Conservation (phyloP, 768 basidiomycete genomes). For the Megacollybia marginata region DNA sequence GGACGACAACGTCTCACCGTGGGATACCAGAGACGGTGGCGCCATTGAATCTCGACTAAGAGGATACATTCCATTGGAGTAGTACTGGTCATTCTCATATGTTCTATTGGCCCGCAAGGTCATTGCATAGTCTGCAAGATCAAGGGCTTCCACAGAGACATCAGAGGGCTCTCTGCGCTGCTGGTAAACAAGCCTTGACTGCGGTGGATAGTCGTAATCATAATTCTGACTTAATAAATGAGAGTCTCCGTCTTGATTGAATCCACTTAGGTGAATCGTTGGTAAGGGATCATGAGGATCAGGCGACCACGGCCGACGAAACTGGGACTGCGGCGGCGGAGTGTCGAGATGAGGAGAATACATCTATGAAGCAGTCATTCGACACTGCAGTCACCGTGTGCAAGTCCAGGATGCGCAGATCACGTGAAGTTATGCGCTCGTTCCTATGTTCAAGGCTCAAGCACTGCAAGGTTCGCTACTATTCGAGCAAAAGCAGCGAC, state of each 20-base stretch:
- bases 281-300: constrained; percentile 43
- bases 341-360: constrained; percentile 40
- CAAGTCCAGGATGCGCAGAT: too few species aligned
- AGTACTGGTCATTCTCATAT: constrained; percentile 11
- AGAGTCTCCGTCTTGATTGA: constrained; percentile 3
- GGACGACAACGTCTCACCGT: constrained; percentile 37
- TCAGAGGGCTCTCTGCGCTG: constrained; percentile 49
- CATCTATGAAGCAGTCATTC: constrained; percentile 19
- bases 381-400: too few species aligned
- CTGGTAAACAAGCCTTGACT: constrained; percentile 3
- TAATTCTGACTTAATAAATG: constrained; percentile 7
- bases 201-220: constrained; percentile 11
- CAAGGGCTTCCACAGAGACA: constrained; percentile 61
- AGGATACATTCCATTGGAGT: constrained; percentile 5
- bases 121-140: constrained; percentile 63
- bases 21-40: constrained; percentile 35
- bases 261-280: constrained; percentile 12
- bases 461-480: too few species aligned
- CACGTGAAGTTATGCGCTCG: too few species aligned
- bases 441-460: too few species aligned
- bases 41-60: constrained; percentile 10
- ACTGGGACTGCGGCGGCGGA: constrained; percentile 43
- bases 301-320: constrained; percentile 63
- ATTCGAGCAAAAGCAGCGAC: neutral
- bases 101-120: constrained; percentile 35